Base-by-base conservation (phyloP, 768 basidiomycete species). In the Podaxis sp. region DNA sequence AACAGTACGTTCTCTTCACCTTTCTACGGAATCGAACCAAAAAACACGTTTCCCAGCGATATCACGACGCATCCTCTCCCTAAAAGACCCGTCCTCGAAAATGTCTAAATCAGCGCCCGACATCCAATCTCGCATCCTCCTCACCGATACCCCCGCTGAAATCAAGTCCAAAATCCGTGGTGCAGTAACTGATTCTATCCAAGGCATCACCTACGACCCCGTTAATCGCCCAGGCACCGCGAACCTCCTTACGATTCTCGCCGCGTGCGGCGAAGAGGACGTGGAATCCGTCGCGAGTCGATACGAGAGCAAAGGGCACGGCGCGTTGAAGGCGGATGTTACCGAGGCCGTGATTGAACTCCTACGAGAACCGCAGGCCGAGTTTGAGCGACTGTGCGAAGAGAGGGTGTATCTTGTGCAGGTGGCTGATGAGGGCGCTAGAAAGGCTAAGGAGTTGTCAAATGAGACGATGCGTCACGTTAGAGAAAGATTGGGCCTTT, bases 101-200 rank as follows among this genome's bases (percentile, higher is more conserved):
- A 98, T 98, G 95, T 97, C 96, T 38, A 98, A 98, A 73, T 98
- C 96, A 0, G 82, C 93, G 0, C 89, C 88, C 0, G 87, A 93
- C 70, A 63, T 84, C 1, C 74, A 84, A 15, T 96, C 94, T 0
- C 89, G 95, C 25, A 94, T 98, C 70, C 82, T 93, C 59, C 80
- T 98, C 41, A 96, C 91, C 25, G 96, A 98, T 71, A 74, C 84
- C 0, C 72, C 82, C 9, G 67, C 75, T 1, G 74, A 84, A 69
- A 93, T 96, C 50, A 70, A 72, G 51, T 69, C 79, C 25, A 97
- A 96, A 72, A 82, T 98, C 61, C 86, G 88, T 19, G 76, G 80
- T 5, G 91, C 96, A 1, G 90, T 95, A 1, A 98, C 96, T 0
- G 96, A 98, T 72, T 91, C 93, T 0, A 82, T 82, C 11, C 72